Evolutionary conservation across 345 rosid genomes (phyloP), one percentile per base, ranked within the genome.

Genomic region (Hibiscus syriacus): DNA sequence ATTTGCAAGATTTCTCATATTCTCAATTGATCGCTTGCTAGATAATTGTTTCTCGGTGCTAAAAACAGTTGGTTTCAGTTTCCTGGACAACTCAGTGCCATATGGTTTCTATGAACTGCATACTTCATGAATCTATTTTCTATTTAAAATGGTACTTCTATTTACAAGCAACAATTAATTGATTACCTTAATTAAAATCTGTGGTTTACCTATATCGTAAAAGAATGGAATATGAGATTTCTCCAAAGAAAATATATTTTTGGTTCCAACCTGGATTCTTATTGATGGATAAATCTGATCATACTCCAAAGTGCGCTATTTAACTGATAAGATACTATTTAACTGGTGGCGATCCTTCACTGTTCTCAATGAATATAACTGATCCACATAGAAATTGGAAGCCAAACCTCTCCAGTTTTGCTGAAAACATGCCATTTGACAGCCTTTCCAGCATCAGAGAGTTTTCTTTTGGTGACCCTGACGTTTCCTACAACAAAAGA

Each of bases 361-460:
- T 74, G 55, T 76, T 80, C 54, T 79, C 84, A 53, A 43, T 55
- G 29, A 80, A 69, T 46, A 52, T 23, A 30, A 71, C 62, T 46
- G 77, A 80, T n/a, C n/a, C n/a, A 48, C 69, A 19, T 73, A 64
- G 71, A 63, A 73, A 70, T 46, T 58, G 60, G 43, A 77, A 52
- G 64, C 79, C 71, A 46, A 80, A 68, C 36, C 50, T 63, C 72
- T 61, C 63, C 27, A 32, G 41, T 68, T 61, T 68, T 57, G 49
- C 68, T 68, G 82, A 80, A 19, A 73, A 16, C 56, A 48, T 57
- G 32, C 76, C 71, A 53, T 38, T 43, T 69, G 77, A 77, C 71
- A 67, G 73, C 74, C 74, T 60, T 68, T 66, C 46, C 49, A 74
- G 67, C 62, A 54, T 78, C 62, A 64, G 79, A 25, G 75, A 76